Base-by-base conservation (phyloP, 2,329 filamentous ascomycete genomes). In the Bisporella sp. region DNA sequence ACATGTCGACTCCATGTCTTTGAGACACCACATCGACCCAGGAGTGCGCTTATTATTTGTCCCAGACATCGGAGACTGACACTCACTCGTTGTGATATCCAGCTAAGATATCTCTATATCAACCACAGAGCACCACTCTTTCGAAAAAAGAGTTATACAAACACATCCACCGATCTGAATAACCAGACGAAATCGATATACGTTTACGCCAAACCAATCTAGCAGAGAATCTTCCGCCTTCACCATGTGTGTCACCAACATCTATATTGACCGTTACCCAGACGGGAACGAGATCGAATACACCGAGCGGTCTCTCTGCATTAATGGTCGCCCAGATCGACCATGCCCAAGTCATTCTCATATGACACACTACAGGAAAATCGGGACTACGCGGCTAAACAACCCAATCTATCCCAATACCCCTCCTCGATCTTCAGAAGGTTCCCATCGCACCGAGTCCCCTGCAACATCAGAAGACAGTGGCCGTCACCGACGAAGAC, bases 241-340 rank as follows among this genome's bases (percentile, higher is more conserved):
- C 69, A 71, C 67, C 45, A 79, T 79, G 76, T 79, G 76, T 65
- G 69, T 70, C 54, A 73, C 69, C 53, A 68, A 75, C 58, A 55
- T 73, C 46, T 75, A 70, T 67, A 67, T 71, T 33, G 72, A 73
- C 61, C 60, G 71, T 59, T 71, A 72, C 67, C 69, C 73, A 4
- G 71, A 77, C 62, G 73, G 73, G 51, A 68, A 64, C 45, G 61
- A 63, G 46, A 57, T 60, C 35, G 64, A 67, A 45, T 68, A 69
- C 49, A 62, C 66, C 5, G 61, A 66, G 32, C 59, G 58, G 6
- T 62, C 68, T 39, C 74, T 74, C 66, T 55, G 63, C 8, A 58
- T 66, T 13, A 68, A 72, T 43, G 69, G 68, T 21, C 61, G 67
- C 43, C 53, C 55, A 42, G 69, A 68, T 50, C 60, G 66, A 31